These are phyloP conservation scores for Dactylellina haptotyla DNA, from an alignment of 2,329 filamentous ascomycete genomes.

Conservation along the genomic window DNA sequence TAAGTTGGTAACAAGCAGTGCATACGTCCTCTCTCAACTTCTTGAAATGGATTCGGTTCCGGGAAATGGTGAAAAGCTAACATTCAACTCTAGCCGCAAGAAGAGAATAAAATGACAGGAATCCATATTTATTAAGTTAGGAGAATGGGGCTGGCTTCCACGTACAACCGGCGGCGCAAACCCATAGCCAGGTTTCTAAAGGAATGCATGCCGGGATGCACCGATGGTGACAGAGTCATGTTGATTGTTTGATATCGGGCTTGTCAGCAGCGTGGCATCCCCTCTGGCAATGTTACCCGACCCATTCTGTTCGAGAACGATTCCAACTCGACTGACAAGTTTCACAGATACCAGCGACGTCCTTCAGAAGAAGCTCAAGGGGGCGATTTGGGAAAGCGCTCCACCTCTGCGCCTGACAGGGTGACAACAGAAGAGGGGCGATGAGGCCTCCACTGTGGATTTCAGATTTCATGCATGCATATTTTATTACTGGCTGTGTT, in stretches of 20 bases:
- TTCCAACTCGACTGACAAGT: conserved; percentile 4
- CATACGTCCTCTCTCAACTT: conserved; percentile 7
- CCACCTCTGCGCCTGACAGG: not conserved
- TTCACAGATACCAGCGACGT: conserved; percentile 20
- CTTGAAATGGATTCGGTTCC: conserved; percentile 31
- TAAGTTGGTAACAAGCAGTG: conserved; percentile 10
- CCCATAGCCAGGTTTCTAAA: not conserved
- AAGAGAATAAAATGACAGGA: conserved; percentile 10
- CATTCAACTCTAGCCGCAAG: conserved; percentile 13
- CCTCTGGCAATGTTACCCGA: conserved; percentile 23
- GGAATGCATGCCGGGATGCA: not conserved
- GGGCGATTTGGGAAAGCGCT: not conserved
- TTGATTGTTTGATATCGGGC: conserved; percentile 7
- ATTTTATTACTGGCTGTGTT: conserved; percentile 14
- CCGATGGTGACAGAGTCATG: conserved; percentile 1
- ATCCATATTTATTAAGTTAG: not conserved
- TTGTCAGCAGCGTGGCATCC: not conserved
- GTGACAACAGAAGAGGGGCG: not conserved
- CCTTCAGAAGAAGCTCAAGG: conserved; percentile 26
- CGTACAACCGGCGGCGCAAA: not conserved
- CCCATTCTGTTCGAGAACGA: conserved; percentile 28
- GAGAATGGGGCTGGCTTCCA: no score
- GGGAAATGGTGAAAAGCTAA: conserved; percentile 5
- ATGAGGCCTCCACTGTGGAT: not conserved
- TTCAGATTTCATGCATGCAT: conserved; percentile 24